Evolutionary conservation across 805 yeast species (phyloP).

Genomic region (Kluyveromyces starmeri): DNA sequence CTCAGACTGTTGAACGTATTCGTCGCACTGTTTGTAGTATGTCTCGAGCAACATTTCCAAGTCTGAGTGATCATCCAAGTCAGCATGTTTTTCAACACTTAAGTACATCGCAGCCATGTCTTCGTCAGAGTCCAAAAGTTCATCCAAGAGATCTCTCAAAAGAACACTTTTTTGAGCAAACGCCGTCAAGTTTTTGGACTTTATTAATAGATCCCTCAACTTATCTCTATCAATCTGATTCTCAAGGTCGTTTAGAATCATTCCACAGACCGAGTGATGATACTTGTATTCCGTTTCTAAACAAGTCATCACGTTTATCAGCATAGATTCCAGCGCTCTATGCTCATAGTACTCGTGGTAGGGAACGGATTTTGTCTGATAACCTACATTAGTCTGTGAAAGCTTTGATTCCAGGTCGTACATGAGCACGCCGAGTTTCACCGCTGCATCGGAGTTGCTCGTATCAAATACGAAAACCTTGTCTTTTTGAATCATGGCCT

Average conservation of each 20-base stretch:
- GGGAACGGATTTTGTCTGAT: slow-evolving; percentile 17
- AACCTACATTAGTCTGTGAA: slow-evolving; percentile 22
- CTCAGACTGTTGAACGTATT: slow-evolving; percentile 84
- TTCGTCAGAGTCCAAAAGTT: slow-evolving; percentile 77
- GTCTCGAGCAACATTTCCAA: slow-evolving; percentile 82
- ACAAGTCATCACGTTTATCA: slow-evolving; percentile 71
- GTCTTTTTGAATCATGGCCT: slow-evolving; percentile 79
- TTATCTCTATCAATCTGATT: slow-evolving; percentile 69
- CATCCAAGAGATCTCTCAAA: slow-evolving; percentile 76
- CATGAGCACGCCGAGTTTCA: slow-evolving; percentile 65
- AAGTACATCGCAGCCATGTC: slow-evolving; percentile 75
- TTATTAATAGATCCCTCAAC: slow-evolving; percentile 61
- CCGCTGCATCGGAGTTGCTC: slow-evolving; percentile 43
- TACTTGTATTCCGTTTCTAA: slow-evolving; percentile 66
- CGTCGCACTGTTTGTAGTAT: slow-evolving; percentile 86
- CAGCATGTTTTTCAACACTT: slow-evolving; percentile 32
- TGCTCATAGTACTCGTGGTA: slow-evolving; percentile 57
- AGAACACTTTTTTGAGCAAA: slow-evolving; percentile 69
- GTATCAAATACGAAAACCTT: slow-evolving; percentile 77
- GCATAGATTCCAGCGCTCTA: slow-evolving; percentile 71
- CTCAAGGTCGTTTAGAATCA: slow-evolving; percentile 62
- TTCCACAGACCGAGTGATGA: slow-evolving; percentile 50
- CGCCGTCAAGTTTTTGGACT: slow-evolving; percentile 59
- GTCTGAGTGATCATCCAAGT: slow-evolving; percentile 47
- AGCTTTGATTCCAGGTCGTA: slow-evolving; percentile 77